Base-by-base conservation (phyloP, 495 filamentous ascomycete species). In the Acidomyces sp. region DNA sequence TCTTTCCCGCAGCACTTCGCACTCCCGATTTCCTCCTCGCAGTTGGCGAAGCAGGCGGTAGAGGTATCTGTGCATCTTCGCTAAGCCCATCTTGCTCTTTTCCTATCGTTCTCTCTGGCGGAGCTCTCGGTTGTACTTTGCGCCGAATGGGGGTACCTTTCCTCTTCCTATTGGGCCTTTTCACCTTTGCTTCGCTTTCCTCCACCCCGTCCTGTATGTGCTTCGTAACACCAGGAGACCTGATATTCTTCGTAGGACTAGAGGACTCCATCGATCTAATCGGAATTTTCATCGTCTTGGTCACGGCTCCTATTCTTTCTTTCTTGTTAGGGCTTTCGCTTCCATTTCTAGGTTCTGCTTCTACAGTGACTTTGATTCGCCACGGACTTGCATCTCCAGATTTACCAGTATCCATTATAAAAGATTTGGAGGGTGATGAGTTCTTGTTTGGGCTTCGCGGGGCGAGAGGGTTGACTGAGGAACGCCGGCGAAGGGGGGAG, bases 281-380 rank as follows among this genome's bases (percentile, higher is more conserved):
- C 32, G 54, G 58, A 3, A 61, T 35, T 4, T 34, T 59, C 4
- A 44, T 54, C 4, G 56, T 61, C 17, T 40, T 51, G 15, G 43
- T 41, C 22, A 40, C 48, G 17, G 41, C 28, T 24, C 37, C 46
- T 22, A 21, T 31, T 29, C 45, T 51, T 24, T 35, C 46, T 22
- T 23, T 31, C 31, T 47, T 51, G 7, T 23, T 42, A 2, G 58
- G 59, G 36, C 46, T 48, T 12, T 34, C 48, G 17, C 42, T 38
- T 21, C 37, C 39, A 12, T 11, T 29, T 13, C 56, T 54, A 28
- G 58, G 58, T 43, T 64, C 53, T 19, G 62, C 59, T 45, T 64
- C 48, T 15, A 62, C 54, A 4, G 62, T 60, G 32, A 66, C 62
- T 34, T 59, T 57, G 55, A 66, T 55, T 20, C 54, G 47, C 57